These are phyloP conservation scores for Penicillium lagena DNA, from an alignment of 495 filamentous ascomycete genomes.

Conservation along the genomic window DNA sequence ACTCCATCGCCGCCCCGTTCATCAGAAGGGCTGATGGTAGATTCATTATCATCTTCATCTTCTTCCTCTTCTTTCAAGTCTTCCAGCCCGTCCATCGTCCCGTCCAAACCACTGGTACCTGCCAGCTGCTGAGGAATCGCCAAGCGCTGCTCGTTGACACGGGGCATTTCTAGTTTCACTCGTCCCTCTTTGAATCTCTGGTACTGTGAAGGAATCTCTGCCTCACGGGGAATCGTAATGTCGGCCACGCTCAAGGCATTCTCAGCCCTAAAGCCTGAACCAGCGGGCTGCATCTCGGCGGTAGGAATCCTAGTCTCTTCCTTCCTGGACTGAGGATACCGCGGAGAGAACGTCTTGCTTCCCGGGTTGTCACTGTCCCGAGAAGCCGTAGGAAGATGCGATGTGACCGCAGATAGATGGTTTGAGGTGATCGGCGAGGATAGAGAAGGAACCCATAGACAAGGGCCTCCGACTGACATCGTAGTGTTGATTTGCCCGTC, in stretches of 20 bases:
- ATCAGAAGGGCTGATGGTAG: slow-evolving; percentile 24
- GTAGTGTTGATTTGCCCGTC: slow-evolving; percentile 8
- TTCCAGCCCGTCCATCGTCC: slow-evolving; percentile 10
- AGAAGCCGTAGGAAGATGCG: neutral
- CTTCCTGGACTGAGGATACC: slow-evolving; percentile 6
- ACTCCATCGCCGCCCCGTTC: slow-evolving; percentile 24
- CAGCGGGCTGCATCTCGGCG: slow-evolving; percentile 26
- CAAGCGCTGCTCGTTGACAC: slow-evolving; percentile 9
- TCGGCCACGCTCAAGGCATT: slow-evolving; percentile 24
- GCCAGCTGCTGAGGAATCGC: slow-evolving; percentile 9
- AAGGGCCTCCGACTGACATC: slow-evolving; percentile 40
- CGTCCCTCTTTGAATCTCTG: slow-evolving; percentile 7
- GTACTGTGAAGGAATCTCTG: slow-evolving; percentile 9
- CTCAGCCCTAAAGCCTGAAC: slow-evolving; percentile 21
- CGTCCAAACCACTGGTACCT: slow-evolving; percentile 10
- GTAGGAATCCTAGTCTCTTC: slow-evolving; percentile 16
- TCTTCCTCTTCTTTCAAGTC: slow-evolving; percentile 7
- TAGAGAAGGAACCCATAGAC: slow-evolving; percentile 36
- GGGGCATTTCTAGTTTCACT: slow-evolving; percentile 17
- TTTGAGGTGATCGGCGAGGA: slow-evolving; percentile 29
- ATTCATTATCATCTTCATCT: slow-evolving; percentile 21
- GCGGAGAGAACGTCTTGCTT: slow-evolving; percentile 16
- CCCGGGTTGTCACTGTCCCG: slow-evolving; percentile 26
- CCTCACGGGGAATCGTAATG: slow-evolving; percentile 12
- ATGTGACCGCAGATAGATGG: slow-evolving; percentile 20